These are phyloP conservation scores for Fusarium sarcochroum DNA, from an alignment of 2,329 filamentous ascomycete species.

Conservation along the genomic window DNA sequence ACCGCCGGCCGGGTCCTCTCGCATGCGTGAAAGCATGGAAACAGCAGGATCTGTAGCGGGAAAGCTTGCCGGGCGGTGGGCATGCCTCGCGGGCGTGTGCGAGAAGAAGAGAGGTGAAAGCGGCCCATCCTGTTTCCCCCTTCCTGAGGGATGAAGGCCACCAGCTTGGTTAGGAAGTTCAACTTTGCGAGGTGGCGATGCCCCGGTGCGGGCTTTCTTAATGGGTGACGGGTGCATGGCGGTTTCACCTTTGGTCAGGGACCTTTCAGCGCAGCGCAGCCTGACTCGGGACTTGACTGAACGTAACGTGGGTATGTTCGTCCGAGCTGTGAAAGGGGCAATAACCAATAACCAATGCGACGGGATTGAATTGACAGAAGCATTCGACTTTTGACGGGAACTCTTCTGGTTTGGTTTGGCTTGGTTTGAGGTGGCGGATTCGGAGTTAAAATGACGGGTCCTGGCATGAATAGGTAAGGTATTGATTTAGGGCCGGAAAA, in stretches of 20 bases:
- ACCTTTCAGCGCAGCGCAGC: constrained; percentile 8
- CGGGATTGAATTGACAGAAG: constrained; percentile 15
- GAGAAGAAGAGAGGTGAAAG: constrained; percentile 69
- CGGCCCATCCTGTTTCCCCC: constrained; percentile 54
- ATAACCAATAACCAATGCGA: constrained; percentile 9
- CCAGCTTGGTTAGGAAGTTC: constrained; percentile 55
- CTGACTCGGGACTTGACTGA: constrained; percentile 25
- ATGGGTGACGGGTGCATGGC: constrained; percentile 55
- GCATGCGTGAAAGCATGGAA: constrained; percentile 63
- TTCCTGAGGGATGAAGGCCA: constrained; percentile 45
- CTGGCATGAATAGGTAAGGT: constrained; percentile 29
- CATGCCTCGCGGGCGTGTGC: constrained; percentile 56
- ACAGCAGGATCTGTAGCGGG: constrained; percentile 58
- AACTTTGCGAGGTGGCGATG: constrained; percentile 61
- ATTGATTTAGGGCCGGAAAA: constrained; percentile 22
- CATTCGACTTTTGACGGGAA: constrained; percentile 17
- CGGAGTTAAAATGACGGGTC: constrained; percentile 20
- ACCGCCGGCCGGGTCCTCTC: constrained; percentile 58
- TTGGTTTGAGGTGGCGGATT: constrained; percentile 29
- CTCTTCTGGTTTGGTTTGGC: constrained; percentile 4
- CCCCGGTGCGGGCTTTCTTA: constrained; percentile 65
- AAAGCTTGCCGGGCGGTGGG: constrained; percentile 56
- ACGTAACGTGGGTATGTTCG: constrained; percentile 13
- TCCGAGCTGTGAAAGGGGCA: constrained; percentile 7
- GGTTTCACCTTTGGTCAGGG: constrained; percentile 39